Evolutionary conservation across 257 asterid genomes (phyloP).

Genomic region (Thymus mandschuricus): DNA sequence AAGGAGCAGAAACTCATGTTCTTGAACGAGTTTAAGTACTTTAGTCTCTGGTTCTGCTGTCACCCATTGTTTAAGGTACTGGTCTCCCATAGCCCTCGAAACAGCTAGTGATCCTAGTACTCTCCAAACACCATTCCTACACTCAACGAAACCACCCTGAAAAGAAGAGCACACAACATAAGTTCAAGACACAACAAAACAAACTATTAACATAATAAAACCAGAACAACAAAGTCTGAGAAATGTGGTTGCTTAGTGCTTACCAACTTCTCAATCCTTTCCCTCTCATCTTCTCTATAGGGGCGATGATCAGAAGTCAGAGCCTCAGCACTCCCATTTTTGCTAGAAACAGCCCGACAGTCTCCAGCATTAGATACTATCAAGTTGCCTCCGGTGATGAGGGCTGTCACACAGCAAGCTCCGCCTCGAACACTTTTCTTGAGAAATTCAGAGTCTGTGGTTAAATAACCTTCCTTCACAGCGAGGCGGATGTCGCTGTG

Average conservation of each 20-base stretch:
- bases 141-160: constrained; percentile 86
- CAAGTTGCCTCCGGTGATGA: constrained; percentile 57
- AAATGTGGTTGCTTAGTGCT: constrained; percentile 50
- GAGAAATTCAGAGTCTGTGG: constrained; percentile 71
- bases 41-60: constrained; percentile 78
- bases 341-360: constrained; percentile 80
- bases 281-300: constrained; percentile 69
- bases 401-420: constrained; percentile 79
- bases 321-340: constrained; percentile 67
- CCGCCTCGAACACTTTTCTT: constrained; percentile 66
- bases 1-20: constrained; percentile 77
- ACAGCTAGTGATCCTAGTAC: constrained; percentile 87
- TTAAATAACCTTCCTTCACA: constrained; percentile 65
- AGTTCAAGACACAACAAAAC: constrained; percentile 24
- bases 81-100: constrained; percentile 85
- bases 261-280: constrained; percentile 67
- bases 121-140: constrained; percentile 72
- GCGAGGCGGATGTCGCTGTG: constrained; percentile 39
- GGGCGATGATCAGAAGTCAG: constrained; percentile 88
- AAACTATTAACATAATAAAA: neutral
- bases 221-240: neutral
- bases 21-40: constrained; percentile 50
- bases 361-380: constrained; percentile 89
- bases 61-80: constrained; percentile 81
- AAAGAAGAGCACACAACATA: neutral